Base-by-base conservation (phyloP, 164 flowering plant genomes). In the Nymphaea colorata region DNA sequence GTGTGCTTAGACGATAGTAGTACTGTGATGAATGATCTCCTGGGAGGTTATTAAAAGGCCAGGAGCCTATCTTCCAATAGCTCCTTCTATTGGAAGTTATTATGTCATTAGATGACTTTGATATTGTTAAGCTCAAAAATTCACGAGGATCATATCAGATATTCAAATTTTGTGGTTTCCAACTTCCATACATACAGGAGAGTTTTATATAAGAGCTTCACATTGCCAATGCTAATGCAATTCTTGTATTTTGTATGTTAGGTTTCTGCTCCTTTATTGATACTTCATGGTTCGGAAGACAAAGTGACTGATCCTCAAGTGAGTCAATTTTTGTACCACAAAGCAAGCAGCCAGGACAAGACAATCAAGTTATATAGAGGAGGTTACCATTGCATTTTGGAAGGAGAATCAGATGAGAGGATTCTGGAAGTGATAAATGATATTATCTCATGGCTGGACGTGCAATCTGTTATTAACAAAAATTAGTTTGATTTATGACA, bases 261-360 rank as follows among this genome's bases (percentile, higher is more conserved):
- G 98, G 88, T 93, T 68, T 79, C 85, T 51, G 69, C 88, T 62
- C 98, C 97, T 66, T 69, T 94, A 78, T 73, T 91, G 44, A 82
- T 94, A 65, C 81, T 94, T 70, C 98, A 94, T 72, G 98, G 97
- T 72, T 93, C 93, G 42, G 89, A 84, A 12, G 98, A 94, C 71
- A 87, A 81, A 78, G 84, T 91, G 68, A 93, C 97, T 7, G 97
- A 93, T 79, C 98, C 98, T 14, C 47, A 44, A 6, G 84, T 90
- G 68, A 93, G 98, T 80, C 74, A 78, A 76, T 88, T 83, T 73
- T 85, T 93, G 4, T 89, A 90, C 63, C 86, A 89, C 72, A 86
- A 83, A 64, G 87, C 97, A 42, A 79, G 82, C 0, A 86, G 91
- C 79, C 73, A 76, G 53, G 96, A 93, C 74, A 93, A 93, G 76